Conservation (phyloP, 192 early-diverging fungal species). For the Lobosporangium transversale region DNA sequence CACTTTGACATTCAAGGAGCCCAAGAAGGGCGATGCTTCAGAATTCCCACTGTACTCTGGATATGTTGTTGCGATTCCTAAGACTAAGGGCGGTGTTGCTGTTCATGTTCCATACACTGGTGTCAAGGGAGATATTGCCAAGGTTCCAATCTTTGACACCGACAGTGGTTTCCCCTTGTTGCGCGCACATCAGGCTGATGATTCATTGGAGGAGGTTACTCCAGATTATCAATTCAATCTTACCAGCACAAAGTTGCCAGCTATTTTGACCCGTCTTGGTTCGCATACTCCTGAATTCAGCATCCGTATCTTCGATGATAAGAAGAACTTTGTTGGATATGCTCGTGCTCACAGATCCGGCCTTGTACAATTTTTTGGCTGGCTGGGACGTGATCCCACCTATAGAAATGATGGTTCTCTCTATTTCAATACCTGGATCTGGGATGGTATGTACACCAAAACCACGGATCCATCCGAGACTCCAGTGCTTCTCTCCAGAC, state of each 20-base stretch:
- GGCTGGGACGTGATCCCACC: background rate
- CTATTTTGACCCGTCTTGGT: slow-evolving; percentile 5
- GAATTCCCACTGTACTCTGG: slow-evolving; percentile 59
- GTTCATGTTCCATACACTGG: slow-evolving; percentile 60
- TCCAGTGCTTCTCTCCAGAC: background rate
- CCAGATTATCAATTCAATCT: slow-evolving; percentile 2
- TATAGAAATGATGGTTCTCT: background rate
- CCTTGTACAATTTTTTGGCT: background rate
- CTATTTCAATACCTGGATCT: slow-evolving; percentile 10
- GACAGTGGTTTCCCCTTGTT: slow-evolving; percentile 21
- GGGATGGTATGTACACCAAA: slow-evolving; percentile 14
- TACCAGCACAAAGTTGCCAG: background rate
- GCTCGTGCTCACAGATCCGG: background rate
- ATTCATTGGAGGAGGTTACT: background rate
- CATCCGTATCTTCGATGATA: slow-evolving; percentile 15
- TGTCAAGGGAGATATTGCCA: slow-evolving; percentile 45
- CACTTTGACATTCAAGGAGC: slow-evolving; percentile 17
- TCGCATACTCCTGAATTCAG: slow-evolving; percentile 19
- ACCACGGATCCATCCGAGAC: slow-evolving; percentile 1
- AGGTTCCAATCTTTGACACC: slow-evolving; percentile 54
- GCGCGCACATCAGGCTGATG: background rate
- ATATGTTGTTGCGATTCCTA: slow-evolving; percentile 40
- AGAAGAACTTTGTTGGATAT: slow-evolving; percentile 6
- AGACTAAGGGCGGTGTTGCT: slow-evolving; percentile 19
- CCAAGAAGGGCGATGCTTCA: slow-evolving; percentile 17